A percentile compares a stretch with the other conserved stretches of the same genome.
Evolutionary conservation across 495 filamentous ascomycete genomes (phyloP).

Genomic region (Choiromyces venosus): DNA sequence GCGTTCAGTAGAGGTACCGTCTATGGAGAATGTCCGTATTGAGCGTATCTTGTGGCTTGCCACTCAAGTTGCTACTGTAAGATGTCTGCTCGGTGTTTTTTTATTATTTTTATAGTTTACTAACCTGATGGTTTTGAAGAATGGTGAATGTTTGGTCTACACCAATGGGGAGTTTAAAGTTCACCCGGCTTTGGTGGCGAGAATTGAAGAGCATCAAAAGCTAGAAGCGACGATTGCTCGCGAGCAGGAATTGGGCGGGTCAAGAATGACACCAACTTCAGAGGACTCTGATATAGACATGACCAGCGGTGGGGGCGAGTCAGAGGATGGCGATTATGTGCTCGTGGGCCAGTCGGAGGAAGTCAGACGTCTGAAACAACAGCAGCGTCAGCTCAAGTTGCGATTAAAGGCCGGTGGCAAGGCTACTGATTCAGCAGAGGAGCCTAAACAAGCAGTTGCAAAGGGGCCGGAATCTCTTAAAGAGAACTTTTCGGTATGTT

Average conservation of each 20-base stretch:
- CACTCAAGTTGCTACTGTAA: constrained; percentile 49
- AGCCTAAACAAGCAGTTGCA: constrained; percentile 20
- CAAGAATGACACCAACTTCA: constrained; percentile 2
- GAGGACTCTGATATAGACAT: constrained; percentile 36
- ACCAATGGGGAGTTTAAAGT: constrained; percentile 18
- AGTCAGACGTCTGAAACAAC: constrained; percentile 32
- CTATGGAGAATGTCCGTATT: constrained; percentile 58
- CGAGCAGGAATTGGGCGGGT: constrained; percentile 5
- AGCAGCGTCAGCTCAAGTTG: constrained; percentile 21
- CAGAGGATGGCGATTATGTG: constrained; percentile 38
- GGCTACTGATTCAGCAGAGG: constrained; percentile 8
- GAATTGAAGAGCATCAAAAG: constrained; percentile 26
- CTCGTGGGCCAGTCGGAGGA: constrained; percentile 30
- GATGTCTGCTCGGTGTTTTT: neutral
- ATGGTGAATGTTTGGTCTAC: constrained; percentile 28
- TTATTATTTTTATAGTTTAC: neutral
- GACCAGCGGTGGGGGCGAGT: constrained; percentile 23
- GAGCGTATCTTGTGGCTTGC: constrained; percentile 74
- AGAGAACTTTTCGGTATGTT: constrained; percentile 35
- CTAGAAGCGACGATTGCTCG: neutral
- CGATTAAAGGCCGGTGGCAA: constrained; percentile 18
- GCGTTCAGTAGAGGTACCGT: constrained; percentile 62
- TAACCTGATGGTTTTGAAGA: constrained; percentile 14
- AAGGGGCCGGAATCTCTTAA: constrained; percentile 34
- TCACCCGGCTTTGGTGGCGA: constrained; percentile 21